Conservation (phyloP, 2,329 filamentous ascomycete genomes). For the Paecilomyces variotii region DNA sequence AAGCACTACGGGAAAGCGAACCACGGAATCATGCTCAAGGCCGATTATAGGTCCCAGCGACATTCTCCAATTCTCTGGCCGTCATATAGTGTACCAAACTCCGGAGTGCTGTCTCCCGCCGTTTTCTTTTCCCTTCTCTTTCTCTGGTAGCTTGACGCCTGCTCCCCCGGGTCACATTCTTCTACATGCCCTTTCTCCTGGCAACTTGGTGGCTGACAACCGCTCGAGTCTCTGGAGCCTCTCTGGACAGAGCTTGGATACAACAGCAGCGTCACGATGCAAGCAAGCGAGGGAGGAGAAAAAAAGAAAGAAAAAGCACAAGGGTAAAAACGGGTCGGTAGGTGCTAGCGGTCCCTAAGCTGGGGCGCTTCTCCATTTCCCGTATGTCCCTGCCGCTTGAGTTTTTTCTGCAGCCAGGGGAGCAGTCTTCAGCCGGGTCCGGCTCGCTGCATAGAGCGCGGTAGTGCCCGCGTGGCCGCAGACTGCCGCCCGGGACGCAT, state of each 20-base stretch:
- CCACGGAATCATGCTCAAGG: neutral
- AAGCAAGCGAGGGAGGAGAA: neutral
- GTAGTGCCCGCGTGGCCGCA: conserved; percentile 1
- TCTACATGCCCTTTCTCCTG: neutral
- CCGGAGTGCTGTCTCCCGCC: neutral
- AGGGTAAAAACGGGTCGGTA: neutral
- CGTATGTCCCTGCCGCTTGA: neutral
- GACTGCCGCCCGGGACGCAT: neutral
- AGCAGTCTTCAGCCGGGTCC: neutral
- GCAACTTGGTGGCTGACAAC: neutral
- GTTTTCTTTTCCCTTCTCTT: neutral
- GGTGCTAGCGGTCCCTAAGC: neutral
- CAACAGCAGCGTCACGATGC: neutral
- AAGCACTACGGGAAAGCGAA: neutral
- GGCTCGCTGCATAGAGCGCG: neutral
- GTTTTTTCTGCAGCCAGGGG: neutral
- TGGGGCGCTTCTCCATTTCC: neutral
- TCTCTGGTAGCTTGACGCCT: neutral
- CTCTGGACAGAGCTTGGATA: neutral
- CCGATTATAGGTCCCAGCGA: neutral
- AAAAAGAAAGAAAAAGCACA: too few species aligned
- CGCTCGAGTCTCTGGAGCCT: neutral
- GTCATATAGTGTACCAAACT: neutral
- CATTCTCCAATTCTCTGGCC: neutral
- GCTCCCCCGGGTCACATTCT: neutral